These are phyloP conservation scores for Tetrapisispora arboricola DNA, from an alignment of 805 yeast species.

Conservation along the genomic window DNA sequence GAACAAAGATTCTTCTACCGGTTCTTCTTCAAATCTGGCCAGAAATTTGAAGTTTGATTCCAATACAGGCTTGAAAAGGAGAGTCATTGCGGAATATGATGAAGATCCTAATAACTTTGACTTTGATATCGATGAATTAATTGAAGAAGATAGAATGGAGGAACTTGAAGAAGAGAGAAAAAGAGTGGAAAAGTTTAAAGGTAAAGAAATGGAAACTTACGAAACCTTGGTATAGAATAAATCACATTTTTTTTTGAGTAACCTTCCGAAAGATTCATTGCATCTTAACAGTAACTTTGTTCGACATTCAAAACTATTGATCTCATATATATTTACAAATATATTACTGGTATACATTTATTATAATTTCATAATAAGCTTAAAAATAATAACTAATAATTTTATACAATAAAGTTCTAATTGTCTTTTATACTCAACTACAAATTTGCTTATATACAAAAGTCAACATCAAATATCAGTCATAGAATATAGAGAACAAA, in stretches of 20 bases:
- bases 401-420: no score
- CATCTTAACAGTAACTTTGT: neutral
- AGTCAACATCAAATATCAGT: no score
- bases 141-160: constrained; percentile 27
- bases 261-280: no score
- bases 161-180: constrained; percentile 13
- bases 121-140: constrained; percentile 39
- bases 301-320: no score
- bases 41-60: constrained; percentile 17
- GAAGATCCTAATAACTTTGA: constrained; percentile 37
- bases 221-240: constrained; percentile 17
- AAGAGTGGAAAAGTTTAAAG: constrained; percentile 13
- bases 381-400: no score
- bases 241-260: no score
- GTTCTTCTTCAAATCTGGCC: constrained; percentile 3
- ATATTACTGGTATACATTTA: no score
- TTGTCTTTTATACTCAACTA: no score
- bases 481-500: no score
- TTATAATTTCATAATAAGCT: no score
- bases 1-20: neutral
- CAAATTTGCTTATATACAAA: no score
- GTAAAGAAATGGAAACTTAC: constrained; percentile 15
- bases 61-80: constrained; percentile 23
- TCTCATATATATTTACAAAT: no score
- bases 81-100: constrained; percentile 21